phyloP scores from a whole-genome alignment of 331 rosid genomes.

The Cydonia oblonga region DNA sequence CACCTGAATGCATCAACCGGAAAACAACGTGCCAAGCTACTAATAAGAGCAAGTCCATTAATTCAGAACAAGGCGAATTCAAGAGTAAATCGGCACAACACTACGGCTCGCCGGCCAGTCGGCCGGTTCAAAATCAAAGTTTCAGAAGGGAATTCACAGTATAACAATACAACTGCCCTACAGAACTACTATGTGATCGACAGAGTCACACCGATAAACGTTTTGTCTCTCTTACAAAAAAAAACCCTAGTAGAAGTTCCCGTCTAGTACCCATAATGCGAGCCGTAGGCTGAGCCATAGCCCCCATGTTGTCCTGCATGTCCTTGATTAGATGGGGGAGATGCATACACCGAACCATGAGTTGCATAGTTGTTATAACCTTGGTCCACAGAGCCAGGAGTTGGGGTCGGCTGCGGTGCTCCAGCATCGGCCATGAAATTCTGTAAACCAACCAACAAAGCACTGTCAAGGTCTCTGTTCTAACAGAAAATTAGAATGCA shows the following conservation, averaged over 20 bases:
- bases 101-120: not conserved
- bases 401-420: slow-evolving; percentile 42
- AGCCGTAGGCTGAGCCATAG: slow-evolving; percentile 70
- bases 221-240: not conserved
- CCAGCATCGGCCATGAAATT: slow-evolving; percentile 95
- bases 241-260: not conserved
- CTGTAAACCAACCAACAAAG: slow-evolving; percentile 34
- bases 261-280: slow-evolving; percentile 68
- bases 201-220: slow-evolving; percentile 14
- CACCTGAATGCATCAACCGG: not conserved
- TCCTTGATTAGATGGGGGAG: slow-evolving; percentile 70
- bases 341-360: slow-evolving; percentile 66
- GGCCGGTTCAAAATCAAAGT: slow-evolving; percentile 1
- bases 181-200: slow-evolving; percentile 13
- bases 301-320: slow-evolving; percentile 46
- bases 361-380: slow-evolving; percentile 63
- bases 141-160: not conserved
- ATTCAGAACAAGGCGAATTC: not conserved
- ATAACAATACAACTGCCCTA: slow-evolving; percentile 10
- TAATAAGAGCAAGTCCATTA: not conserved
- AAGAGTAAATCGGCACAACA: not conserved
- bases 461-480: not conserved
- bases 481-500: not conserved
- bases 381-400: slow-evolving; percentile 53
- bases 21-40: not conserved